Evolutionary conservation across 2,329 filamentous ascomycete genomes (phyloP).

Genomic region (Fusarium setosum): DNA sequence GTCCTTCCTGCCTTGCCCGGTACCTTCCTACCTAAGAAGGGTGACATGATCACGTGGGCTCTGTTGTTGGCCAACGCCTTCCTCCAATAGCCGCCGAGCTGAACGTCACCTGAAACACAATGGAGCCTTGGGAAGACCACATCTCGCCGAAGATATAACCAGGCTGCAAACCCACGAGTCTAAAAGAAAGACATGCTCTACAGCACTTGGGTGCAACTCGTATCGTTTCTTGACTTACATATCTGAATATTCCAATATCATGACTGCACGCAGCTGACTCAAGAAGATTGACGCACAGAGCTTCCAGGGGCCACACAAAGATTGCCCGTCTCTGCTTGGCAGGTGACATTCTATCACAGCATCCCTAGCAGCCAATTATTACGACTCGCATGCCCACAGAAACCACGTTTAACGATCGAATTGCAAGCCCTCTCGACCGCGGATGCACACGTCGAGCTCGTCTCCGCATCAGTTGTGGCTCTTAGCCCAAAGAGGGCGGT

Average conservation of each 20-base stretch:
- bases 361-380: slow-evolving; percentile 1
- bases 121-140: too few species aligned
- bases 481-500: slow-evolving; percentile 15
- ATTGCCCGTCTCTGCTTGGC: slow-evolving; percentile 23
- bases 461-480: slow-evolving; percentile 40
- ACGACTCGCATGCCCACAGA: not conserved
- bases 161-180: too few species aligned
- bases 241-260: too few species aligned
- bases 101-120: not conserved
- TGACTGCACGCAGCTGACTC: not conserved
- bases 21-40: too few species aligned
- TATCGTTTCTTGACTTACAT: too few species aligned
- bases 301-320: slow-evolving; percentile 3
- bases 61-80: not conserved
- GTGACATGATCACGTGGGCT: not conserved
- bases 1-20: too few species aligned
- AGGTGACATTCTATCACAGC: slow-evolving; percentile 29
- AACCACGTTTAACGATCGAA: not conserved
- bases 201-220: too few species aligned
- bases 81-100: too few species aligned
- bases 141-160: too few species aligned
- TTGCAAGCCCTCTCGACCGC: slow-evolving; percentile 3
- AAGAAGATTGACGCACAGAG: slow-evolving; percentile 23
- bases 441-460: slow-evolving; percentile 19
- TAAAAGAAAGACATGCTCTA: too few species aligned